Evolutionary conservation across 2,329 filamentous ascomycete genomes (phyloP).

Genomic region (Ophiocordyceps unilateralis): DNA sequence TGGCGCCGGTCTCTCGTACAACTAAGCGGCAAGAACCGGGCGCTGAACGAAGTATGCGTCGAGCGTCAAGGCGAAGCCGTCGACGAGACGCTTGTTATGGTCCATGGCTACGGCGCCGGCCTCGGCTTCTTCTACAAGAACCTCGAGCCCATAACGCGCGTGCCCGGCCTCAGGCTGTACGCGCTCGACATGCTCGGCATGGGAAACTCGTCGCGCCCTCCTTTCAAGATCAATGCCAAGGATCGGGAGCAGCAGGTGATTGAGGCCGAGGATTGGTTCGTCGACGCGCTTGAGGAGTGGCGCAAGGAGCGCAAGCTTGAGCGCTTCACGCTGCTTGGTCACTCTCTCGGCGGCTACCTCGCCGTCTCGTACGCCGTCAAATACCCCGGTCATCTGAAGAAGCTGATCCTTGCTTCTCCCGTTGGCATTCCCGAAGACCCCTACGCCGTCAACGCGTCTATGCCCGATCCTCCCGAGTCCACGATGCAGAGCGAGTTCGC

Average conservation of each 20-base stretch:
- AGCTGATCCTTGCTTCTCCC: slow-evolving; percentile 85
- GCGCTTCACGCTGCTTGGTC: slow-evolving; percentile 80
- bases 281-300: slow-evolving; percentile 95
- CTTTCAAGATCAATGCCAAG: slow-evolving; percentile 74
- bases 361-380: slow-evolving; percentile 91
- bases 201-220: slow-evolving; percentile 71
- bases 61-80: slow-evolving; percentile 64
- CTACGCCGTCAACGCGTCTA: slow-evolving; percentile 62
- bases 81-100: slow-evolving; percentile 80
- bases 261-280: slow-evolving; percentile 90
- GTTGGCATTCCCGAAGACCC: slow-evolving; percentile 92
- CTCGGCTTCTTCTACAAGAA: slow-evolving; percentile 98
- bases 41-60: slow-evolving; percentile 83
- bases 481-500: slow-evolving; percentile 63
- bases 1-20: slow-evolving; percentile 79
- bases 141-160: slow-evolving; percentile 70
- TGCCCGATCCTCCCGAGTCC: slow-evolving; percentile 62
- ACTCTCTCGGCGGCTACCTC: slow-evolving; percentile 89
- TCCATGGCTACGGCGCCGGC: slow-evolving; percentile 92
- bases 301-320: slow-evolving; percentile 75
- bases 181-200: slow-evolving; percentile 91
- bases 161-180: slow-evolving; percentile 73
- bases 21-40: slow-evolving; percentile 70
- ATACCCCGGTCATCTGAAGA: slow-evolving; percentile 87
- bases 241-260: slow-evolving; percentile 61